Evolutionary conservation across 2,329 filamentous ascomycete species (phyloP).

Genomic region (Ophiostoma sp.): DNA sequence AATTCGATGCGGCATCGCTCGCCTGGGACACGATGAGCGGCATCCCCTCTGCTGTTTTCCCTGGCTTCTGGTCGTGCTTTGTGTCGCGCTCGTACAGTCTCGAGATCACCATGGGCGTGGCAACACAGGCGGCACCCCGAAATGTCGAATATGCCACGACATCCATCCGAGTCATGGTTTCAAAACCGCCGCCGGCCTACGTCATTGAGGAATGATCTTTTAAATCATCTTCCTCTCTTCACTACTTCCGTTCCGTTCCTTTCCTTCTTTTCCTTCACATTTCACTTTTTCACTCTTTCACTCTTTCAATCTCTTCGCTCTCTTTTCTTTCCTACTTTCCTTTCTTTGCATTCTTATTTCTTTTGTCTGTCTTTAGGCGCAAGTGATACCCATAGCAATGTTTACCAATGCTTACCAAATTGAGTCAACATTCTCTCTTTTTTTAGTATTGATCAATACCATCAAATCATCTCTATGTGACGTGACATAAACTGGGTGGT

Average conservation of each 20-base stretch:
- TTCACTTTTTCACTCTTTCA: neutral
- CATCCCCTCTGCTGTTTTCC: neutral
- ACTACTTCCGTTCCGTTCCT: neutral
- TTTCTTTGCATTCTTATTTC: neutral
- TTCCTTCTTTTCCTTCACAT: neutral
- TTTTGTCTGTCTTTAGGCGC: neutral
- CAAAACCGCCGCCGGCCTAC: slow-evolving; percentile 14
- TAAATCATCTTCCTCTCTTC: neutral
- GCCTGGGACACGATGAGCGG: neutral
- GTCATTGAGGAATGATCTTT: neutral
- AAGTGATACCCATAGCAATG: neutral
- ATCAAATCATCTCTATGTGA: neutral
- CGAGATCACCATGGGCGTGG: slow-evolving; percentile 6
- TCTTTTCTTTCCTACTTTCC: neutral
- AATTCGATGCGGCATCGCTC: neutral
- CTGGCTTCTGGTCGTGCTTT: slow-evolving; percentile 11
- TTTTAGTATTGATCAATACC: neutral
- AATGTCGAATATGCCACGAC: slow-evolving; percentile 8
- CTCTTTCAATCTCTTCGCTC: neutral
- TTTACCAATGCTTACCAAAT: neutral
- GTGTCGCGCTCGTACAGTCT: slow-evolving; percentile 2
- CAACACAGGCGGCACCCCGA: neutral
- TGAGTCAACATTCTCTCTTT: neutral
- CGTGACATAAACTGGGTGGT: neutral
- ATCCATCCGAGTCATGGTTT: neutral